phyloP scores from a whole-genome alignment of 306 rosid species.

The Dryas drummondii region DNA sequence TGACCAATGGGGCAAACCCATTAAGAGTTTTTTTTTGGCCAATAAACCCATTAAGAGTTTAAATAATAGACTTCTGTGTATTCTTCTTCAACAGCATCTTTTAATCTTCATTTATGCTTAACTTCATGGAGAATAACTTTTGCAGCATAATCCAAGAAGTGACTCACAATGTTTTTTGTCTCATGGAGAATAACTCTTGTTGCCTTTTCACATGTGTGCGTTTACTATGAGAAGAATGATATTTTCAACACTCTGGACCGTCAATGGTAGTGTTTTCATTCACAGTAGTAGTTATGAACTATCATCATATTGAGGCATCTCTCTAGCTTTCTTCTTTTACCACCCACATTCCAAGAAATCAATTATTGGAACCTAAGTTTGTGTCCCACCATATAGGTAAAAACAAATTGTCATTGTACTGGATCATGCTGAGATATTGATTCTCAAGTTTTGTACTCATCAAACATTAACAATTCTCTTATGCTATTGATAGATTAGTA shows the following conservation, averaged over 20 bases:
- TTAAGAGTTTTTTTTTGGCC: neutral
- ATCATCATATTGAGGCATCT: neutral
- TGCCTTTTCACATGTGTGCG: neutral
- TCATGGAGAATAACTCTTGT: slow-evolving; percentile 4
- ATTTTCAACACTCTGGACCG: neutral
- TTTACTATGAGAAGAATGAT: neutral
- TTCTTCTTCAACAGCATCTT: neutral
- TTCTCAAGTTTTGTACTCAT: neutral
- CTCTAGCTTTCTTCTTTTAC: neutral
- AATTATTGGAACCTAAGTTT: neutral
- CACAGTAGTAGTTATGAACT: neutral
- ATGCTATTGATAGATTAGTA: neutral
- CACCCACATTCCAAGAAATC: neutral
- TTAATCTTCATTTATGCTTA: neutral
- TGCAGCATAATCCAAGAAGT: neutral
- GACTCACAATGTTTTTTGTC: neutral
- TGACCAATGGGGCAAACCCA: neutral
- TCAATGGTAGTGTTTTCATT: neutral
- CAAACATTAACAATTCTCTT: neutral
- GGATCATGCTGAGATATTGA: neutral
- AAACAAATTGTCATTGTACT: neutral
- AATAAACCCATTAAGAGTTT: too few species aligned
- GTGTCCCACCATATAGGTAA: too few species aligned
- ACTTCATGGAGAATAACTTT: slow-evolving; percentile 5
- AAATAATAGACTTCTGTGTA: neutral